Percentiles rank a stretch among this genome's conserved stretches.
These are phyloP conservation scores for Sparassis latifolia DNA, from an alignment of 1,284 basidiomycete genomes.

Conservation along the genomic window DNA sequence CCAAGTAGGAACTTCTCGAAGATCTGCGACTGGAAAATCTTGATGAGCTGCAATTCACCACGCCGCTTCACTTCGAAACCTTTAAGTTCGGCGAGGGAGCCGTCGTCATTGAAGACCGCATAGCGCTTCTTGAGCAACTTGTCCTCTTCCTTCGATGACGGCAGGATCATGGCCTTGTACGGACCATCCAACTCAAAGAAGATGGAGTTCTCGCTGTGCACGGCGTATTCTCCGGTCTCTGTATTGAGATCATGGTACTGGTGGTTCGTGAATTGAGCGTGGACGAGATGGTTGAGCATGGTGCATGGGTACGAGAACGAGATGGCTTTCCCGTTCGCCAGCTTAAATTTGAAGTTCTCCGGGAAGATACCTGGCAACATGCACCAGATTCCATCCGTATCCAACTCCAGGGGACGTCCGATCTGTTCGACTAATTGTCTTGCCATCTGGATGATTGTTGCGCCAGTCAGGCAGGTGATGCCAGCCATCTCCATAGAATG, in stretches of 20 bases:
- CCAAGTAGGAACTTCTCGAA: conserved; percentile 98
- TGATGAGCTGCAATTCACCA: conserved; percentile 98
- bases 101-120: conserved; percentile 99
- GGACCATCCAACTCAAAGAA: conserved; percentile 99
- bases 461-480: conserved; percentile 98
- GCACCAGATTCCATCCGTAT: conserved; percentile 99
- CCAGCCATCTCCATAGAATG: conserved; percentile 99
- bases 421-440: conserved; percentile 96
- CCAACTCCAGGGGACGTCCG: conserved; percentile 93
- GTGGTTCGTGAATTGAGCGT: conserved; percentile 94
- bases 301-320: conserved; percentile 98
- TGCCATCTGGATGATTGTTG: conserved; percentile 99
- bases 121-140: conserved; percentile 99
- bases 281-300: conserved; percentile 98
- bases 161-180: conserved; percentile 98
- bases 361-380: conserved; percentile 99
- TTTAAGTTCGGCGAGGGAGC: conserved; percentile 94
- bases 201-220: conserved; percentile 98
- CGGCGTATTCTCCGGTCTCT: conserved; percentile 76
- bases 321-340: conserved; percentile 84
- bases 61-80: conserved; percentile 99
- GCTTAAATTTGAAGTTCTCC: conserved; percentile 96
- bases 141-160: conserved; percentile 99
- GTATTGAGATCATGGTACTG: conserved; percentile 95
- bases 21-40: conserved; percentile 98